These are phyloP conservation scores for Populus davidiana DNA, from an alignment of 345 rosid species.

Conservation along the genomic window DNA sequence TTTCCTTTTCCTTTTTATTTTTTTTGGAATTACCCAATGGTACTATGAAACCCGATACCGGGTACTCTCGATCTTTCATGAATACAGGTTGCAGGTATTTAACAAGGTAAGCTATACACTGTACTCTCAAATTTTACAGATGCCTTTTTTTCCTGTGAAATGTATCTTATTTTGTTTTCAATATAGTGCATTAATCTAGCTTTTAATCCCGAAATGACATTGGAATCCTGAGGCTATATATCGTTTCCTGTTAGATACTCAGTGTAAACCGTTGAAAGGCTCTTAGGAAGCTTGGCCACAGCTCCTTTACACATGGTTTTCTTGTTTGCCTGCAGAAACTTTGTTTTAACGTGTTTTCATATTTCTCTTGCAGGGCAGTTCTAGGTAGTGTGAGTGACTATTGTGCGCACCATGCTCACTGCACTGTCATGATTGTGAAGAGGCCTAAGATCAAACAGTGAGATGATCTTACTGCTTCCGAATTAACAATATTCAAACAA, in stretches of 20 bases:
- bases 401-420: constrained; percentile 95
- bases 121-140: too few relatives aligned
- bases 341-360: background rate
- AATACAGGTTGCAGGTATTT: too few relatives aligned
- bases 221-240: too few relatives aligned
- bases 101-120: too few relatives aligned
- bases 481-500: background rate
- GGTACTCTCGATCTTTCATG: too few relatives aligned
- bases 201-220: background rate
- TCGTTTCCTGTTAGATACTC: background rate
- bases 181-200: background rate
- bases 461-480: background rate
- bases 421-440: constrained; percentile 93
- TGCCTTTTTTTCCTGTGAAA: too few relatives aligned
- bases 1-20: background rate
- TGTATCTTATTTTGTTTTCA: background rate
- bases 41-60: too few relatives aligned
- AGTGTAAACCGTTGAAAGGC: background rate
- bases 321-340: background rate
- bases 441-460: constrained; percentile 78
- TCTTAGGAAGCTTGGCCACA: background rate
- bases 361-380: constrained; percentile 63
- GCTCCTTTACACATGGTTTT: background rate
- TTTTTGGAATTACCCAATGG: background rate
- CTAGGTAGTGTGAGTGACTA: constrained; percentile 95